Conservation (phyloP, 306 rosid genomes). For the Chamaecrista fasciculata region DNA sequence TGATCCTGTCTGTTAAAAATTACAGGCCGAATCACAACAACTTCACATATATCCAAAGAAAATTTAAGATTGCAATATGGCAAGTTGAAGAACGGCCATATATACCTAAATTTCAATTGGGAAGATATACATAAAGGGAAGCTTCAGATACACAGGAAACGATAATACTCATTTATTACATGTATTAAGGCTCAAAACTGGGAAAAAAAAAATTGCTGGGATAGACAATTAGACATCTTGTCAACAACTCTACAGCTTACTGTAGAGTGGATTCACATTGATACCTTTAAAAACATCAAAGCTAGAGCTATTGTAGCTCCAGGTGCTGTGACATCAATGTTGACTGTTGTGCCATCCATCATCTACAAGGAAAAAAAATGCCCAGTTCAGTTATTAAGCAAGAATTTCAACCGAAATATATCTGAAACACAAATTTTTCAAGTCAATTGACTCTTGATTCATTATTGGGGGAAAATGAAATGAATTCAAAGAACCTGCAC, state of each 20-base stretch:
- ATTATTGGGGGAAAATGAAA: neutral
- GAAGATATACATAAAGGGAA: neutral
- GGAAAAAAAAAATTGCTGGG: constrained; percentile 27
- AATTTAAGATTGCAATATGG: constrained; percentile 9
- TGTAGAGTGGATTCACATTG: constrained; percentile 20
- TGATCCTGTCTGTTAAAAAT: constrained; percentile 76
- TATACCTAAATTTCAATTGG: neutral
- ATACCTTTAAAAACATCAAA: constrained; percentile 89
- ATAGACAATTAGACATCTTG: constrained; percentile 19
- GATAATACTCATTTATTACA: constrained; percentile 5
- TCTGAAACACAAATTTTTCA: constrained; percentile 15
- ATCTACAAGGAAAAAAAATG: constrained; percentile 51
- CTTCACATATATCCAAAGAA: constrained; percentile 12
- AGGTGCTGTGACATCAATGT: constrained; percentile 93
- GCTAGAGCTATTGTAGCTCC: constrained; percentile 94
- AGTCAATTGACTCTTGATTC: neutral
- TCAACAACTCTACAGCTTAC: constrained; percentile 30
- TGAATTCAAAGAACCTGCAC: constrained; percentile 60
- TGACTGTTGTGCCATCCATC: constrained; percentile 85
- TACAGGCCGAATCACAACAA: constrained; percentile 32
- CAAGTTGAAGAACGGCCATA: constrained; percentile 11
- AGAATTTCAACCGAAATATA: neutral
- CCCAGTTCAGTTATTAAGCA: constrained; percentile 24
- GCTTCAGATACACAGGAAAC: constrained; percentile 20
- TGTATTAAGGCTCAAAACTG: constrained; percentile 17